Base-by-base conservation (phyloP, 225 moss, liverwort and hornwort species). In the Asterella californica region DNA sequence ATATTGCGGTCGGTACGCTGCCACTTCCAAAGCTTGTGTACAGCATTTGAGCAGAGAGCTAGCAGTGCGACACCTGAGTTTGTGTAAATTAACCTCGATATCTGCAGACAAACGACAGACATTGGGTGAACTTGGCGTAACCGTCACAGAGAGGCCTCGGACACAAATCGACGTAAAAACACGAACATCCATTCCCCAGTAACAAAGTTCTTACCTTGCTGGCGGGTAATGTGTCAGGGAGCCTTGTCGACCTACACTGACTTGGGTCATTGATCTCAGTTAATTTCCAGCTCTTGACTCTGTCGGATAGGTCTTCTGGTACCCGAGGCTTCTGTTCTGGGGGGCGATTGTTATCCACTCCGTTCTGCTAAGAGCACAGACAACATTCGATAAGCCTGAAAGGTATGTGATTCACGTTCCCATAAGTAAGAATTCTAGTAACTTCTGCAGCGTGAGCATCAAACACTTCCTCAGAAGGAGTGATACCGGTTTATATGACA, bases 11-110 rank as follows among this genome's bases (percentile, higher is more conserved):
- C 96, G 87, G 88, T 96, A 60, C 96, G 90, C 84, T 92, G 88
- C 97, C 97, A 97, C 79, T 97, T 97, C 97, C 97, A 97, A 33
- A 97, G 93, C 86, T 97, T 97, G 82, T 97, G 97, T 25, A 94
- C 97, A 48, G 97, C 97, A 88, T 90, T 97, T 45, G 97, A 94
- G 80, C 94, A 94, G 27, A 96, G 89, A 63, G 96, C 96, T 77
- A 96, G 77, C 25, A 96, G 85, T 38, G 94, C 91, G 61, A 91
- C 86, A 83, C 96, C 96, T 3, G 96, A 87, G 78, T 96, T 96
- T 19, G 96, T 96, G 81, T 94, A 96, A 54, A 96, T 96, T 59
- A 96, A 83, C 72, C 94, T 94, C 42, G 96, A 92, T n/a, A 96
- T 94, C 96, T 96, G 90, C 60, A 48, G 46, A 52, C 10, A 52